phyloP scores from a whole-genome alignment of 129 eudicot genomes.

The Lactuca saligna region DNA sequence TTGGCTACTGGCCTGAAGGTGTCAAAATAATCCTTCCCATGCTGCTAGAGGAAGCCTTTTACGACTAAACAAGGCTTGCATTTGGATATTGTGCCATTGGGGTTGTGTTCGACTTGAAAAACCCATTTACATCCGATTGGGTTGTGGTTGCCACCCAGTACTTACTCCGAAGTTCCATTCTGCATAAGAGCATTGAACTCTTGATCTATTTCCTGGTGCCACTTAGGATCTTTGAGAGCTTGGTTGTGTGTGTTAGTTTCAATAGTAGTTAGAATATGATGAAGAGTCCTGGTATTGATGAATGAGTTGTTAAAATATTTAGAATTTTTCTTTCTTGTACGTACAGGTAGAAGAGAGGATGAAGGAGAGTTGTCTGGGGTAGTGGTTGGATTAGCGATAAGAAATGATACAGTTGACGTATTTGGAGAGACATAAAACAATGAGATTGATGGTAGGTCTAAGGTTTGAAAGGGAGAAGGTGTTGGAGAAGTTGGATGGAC shows the following conservation, averaged over 20 bases:
- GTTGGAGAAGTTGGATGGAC: background rate
- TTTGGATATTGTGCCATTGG: background rate
- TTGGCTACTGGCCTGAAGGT: background rate
- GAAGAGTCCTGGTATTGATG: background rate
- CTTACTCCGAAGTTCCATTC: background rate
- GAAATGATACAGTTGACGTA: background rate
- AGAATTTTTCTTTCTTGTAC: background rate
- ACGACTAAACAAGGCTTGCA: background rate
- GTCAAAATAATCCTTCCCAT: conserved; percentile 1
- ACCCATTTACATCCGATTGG: background rate
- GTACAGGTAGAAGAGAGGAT: background rate
- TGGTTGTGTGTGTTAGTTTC: background rate
- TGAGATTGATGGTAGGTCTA: too few species aligned
- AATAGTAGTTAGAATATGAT: background rate
- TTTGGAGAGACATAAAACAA: background rate
- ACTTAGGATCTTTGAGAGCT: background rate
- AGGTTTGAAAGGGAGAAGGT: too few species aligned
- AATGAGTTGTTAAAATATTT: background rate
- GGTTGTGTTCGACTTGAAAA: too few species aligned
- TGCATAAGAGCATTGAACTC: background rate
- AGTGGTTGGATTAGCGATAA: background rate
- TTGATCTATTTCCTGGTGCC: background rate
- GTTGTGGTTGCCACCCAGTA: background rate
- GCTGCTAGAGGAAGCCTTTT: background rate
- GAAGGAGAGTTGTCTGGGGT: background rate